Base-by-base conservation (phyloP, 805 yeast genomes). In the Candida ficus region DNA sequence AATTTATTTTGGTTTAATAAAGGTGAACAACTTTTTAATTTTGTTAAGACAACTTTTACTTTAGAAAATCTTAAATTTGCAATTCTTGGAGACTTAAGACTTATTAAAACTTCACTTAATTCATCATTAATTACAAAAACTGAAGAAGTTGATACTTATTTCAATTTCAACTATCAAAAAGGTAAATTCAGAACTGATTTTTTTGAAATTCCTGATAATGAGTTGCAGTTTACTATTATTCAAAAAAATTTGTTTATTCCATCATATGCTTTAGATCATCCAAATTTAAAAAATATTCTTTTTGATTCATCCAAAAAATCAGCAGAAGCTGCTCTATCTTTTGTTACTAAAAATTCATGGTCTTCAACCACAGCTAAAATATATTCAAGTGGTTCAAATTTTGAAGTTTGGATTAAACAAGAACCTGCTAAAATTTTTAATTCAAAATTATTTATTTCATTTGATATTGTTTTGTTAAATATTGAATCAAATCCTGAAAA, bases 321-420 rank as follows among this genome's bases (percentile, higher is more conserved):
- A 0, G 45, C 53, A 2, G 40, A 41, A 5, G 57, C 69, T 1
- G 44, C 68, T 0, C 44, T 68, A 11, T 57, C 63, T 11, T 66
- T 56, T 32, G 48, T 62, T 1, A 51, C 68, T 3, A 63, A 62
- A 41, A 57, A 56, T 4, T 48, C 54, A 0, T 50, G 56, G 33
- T 38, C 51, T 2, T 40, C 48, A 0, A 42, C 54, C 0, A 35
- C 45, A 1, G 81, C 83, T 0, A 48, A 48, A 11, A 52, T 76
- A 9, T 42, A 67, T 1, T 56, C 58, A 17, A 54, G 56, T 37
- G 62, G 67, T 21, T 39, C 53, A 0, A 49, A 54, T 6, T 63
- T 63, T 44, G 80, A 80, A 41, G 43, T 76, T 30, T 82, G 88
- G 88, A 52, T 62, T 6, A 69, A 73, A 42, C 38, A 47, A 16